phyloP scores from a whole-genome alignment of 805 yeast species.

The Candida ulmi region DNA sequence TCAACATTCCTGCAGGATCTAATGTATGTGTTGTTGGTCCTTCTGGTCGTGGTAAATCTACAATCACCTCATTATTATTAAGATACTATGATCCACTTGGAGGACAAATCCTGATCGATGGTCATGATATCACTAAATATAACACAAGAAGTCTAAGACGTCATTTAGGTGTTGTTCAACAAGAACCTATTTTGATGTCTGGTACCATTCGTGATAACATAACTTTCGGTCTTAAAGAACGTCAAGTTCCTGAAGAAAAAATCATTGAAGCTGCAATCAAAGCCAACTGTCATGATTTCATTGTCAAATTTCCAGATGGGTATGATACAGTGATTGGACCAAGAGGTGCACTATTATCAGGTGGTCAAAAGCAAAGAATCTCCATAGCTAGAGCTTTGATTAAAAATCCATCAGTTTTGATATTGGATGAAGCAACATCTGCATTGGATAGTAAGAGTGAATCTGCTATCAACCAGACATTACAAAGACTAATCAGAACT shows the following conservation, averaged over 20 bases:
- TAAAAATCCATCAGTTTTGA: slow-evolving; percentile 63
- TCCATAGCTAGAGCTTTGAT: slow-evolving; percentile 83
- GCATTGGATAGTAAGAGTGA: slow-evolving; percentile 74
- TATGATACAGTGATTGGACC: slow-evolving; percentile 67
- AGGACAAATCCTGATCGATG: slow-evolving; percentile 46
- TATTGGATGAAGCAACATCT: slow-evolving; percentile 87
- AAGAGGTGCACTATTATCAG: slow-evolving; percentile 65
- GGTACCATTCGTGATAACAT: slow-evolving; percentile 80
- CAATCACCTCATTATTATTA: slow-evolving; percentile 55
- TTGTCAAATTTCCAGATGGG: slow-evolving; percentile 55
- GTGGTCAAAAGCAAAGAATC: slow-evolving; percentile 88
- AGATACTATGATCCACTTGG: slow-evolving; percentile 46
- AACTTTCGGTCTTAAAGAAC: slow-evolving; percentile 49
- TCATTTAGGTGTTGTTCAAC: slow-evolving; percentile 69
- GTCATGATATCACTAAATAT: slow-evolving; percentile 42
- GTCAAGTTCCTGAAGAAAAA: slow-evolving; percentile 43
- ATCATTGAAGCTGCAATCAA: slow-evolving; percentile 41
- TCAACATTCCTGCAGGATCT: slow-evolving; percentile 48
- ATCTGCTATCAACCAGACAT: slow-evolving; percentile 73
- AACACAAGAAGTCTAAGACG: slow-evolving; percentile 51
- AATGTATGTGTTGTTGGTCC: slow-evolving; percentile 75
- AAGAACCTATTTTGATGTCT: slow-evolving; percentile 69
- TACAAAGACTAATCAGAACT: slow-evolving; percentile 54
- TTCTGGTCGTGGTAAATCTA: slow-evolving; percentile 91
- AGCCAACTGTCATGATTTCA: slow-evolving; percentile 57